Base-by-base conservation (phyloP, 108 stramenopile species). In the Pseudonitzschia delicatissima region DNA sequence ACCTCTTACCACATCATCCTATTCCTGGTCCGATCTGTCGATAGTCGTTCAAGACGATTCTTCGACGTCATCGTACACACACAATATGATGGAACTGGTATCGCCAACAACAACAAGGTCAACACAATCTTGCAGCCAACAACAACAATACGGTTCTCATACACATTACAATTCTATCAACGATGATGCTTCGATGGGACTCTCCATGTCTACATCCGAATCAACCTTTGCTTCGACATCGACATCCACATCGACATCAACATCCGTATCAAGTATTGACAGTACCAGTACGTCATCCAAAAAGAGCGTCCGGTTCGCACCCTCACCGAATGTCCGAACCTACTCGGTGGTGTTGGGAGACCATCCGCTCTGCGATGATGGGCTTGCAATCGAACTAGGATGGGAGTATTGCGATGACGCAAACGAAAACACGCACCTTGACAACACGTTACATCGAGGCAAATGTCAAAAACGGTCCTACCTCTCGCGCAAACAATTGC, bases 321-420 rank as follows among this genome's bases (percentile, higher is more conserved):
- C 62, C 4, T 32, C 42, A 15, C 6, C 45, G 39, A 64, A 65
- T 45, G 64, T 69, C 3, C 68, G 68, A 17, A 62, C 45, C 11
- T 69, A 50, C 9, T 28, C 45, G 0, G 11, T 69, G 28, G 27
- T 63, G 13, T 8, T 69, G n/a, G 63, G 63, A 3, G 64, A 69
- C 32, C 63, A 69, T 47, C 68, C 68, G 27, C 23, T 21, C 21
- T 69, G 68, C 29, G 62, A 49, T 6, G 61, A 68, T 23, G 45
- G 32, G 7, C 63, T 64, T 15, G 26, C 68, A 17, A 65, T 69
- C 49, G 47, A 64, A 27, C 29, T 65, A 15, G 68, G 68, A 21
- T 69, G 68, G 68, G 63, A 69, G 9, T 44, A 44, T n/a, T n/a
- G n/a, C 42, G n/a, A n/a, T n/a, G n/a, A n/a, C n/a, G n/a, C n/a